Conservation (phyloP, 306 rosid species). For the Trifolium repens region DNA sequence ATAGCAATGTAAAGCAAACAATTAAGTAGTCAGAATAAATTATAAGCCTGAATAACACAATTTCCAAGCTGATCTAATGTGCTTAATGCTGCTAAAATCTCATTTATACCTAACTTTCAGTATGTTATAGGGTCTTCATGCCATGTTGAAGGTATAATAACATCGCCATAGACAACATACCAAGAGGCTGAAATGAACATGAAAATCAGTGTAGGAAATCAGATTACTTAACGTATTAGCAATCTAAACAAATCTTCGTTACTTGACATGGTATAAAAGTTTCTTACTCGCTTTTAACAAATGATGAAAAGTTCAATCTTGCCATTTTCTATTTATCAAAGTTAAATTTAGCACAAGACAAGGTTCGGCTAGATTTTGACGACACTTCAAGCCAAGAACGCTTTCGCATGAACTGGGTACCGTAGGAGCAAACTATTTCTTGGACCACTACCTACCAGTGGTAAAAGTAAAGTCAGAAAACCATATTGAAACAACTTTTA, state of each 20-base stretch:
- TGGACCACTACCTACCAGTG: slow-evolving; percentile 1
- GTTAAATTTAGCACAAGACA: slow-evolving; percentile 3
- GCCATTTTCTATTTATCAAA: slow-evolving; percentile 10
- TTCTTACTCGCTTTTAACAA: background rate
- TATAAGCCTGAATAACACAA: slow-evolving; percentile 63
- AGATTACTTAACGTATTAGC: background rate
- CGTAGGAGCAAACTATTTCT: background rate
- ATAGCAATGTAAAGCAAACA: no score
- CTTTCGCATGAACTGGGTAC: slow-evolving; percentile 1
- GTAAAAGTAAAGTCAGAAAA: slow-evolving; percentile 4
- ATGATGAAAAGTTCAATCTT: background rate
- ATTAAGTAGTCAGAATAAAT: no score
- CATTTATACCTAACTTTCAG: slow-evolving; percentile 63
- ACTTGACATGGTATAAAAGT: background rate
- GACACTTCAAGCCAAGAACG: slow-evolving; percentile 1
- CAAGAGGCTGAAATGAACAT: background rate
- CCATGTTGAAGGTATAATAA: background rate
- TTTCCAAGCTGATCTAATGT: slow-evolving; percentile 85
- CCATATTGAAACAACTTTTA: background rate
- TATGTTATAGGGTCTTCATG: slow-evolving; percentile 54
- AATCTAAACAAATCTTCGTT: background rate
- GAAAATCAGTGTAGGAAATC: background rate
- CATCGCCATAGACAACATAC: background rate
- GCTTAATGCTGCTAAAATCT: slow-evolving; percentile 76
- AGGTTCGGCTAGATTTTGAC: background rate